These are phyloP conservation scores for Rhizophora mangle DNA, from an alignment of 345 rosid species.

Conservation along the genomic window DNA sequence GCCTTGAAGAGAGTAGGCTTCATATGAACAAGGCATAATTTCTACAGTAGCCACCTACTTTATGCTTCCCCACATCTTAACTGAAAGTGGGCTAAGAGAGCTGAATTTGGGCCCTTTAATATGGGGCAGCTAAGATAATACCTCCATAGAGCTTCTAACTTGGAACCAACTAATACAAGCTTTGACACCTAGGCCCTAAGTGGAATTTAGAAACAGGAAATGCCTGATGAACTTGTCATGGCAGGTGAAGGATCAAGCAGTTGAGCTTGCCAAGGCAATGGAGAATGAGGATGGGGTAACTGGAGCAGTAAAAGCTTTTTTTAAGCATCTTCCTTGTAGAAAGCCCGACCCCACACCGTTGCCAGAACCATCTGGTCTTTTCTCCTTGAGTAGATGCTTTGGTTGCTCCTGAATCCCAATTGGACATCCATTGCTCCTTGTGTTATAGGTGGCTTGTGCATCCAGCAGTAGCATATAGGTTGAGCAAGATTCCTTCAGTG, in stretches of 20 bases:
- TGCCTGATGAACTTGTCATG: neutral
- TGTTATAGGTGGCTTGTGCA: neutral
- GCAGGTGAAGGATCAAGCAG: slow-evolving; percentile 80
- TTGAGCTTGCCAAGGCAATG: slow-evolving; percentile 87
- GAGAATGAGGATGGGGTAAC: slow-evolving; percentile 89
- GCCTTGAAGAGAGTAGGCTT: neutral
- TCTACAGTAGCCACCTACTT: neutral
- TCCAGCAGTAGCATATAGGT: neutral
- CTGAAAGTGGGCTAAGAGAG: too few species aligned
- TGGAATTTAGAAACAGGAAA: neutral
- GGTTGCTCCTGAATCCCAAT: slow-evolving; percentile 55
- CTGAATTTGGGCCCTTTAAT: too few species aligned
- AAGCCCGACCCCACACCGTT: slow-evolving; percentile 33
- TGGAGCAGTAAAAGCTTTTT: slow-evolving; percentile 94
- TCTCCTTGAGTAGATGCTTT: slow-evolving; percentile 65
- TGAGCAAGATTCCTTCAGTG: slow-evolving; percentile 6
- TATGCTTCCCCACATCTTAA: too few species aligned
- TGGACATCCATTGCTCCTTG: neutral
- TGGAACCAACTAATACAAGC: too few species aligned
- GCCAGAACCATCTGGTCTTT: slow-evolving; percentile 37
- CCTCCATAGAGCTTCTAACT: too few species aligned
- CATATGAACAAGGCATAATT: neutral
- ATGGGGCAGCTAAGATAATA: too few species aligned
- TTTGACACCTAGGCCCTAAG: neutral
- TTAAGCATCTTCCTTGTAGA: slow-evolving; percentile 65